A percentile compares a stretch with the other conserved stretches of the same genome.
These are phyloP conservation scores for Zymoseptoria tritici DNA, from an alignment of 2,329 filamentous ascomycete genomes.

Conservation along the genomic window DNA sequence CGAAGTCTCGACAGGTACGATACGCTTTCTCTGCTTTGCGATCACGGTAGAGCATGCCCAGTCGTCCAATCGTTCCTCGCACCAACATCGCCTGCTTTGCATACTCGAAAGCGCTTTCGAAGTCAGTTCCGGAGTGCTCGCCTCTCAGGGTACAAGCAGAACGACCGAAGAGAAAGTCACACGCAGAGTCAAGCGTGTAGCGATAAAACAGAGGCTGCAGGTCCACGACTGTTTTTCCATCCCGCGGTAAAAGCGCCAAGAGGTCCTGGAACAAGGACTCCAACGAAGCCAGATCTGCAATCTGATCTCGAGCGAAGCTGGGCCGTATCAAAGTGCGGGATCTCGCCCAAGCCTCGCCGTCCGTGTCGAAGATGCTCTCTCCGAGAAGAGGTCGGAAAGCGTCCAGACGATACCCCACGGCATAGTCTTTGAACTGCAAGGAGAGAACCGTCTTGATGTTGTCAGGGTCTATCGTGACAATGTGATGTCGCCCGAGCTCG, in stretches of 20 bases:
- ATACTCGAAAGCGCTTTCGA: background rate
- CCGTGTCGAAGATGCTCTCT: background rate
- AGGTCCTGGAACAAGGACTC: background rate
- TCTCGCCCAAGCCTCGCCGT: conserved; percentile 2
- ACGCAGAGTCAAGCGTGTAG: conserved; percentile 3
- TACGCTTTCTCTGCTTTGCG: background rate
- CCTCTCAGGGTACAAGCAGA: conserved; percentile 20
- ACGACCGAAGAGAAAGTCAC: conserved; percentile 3
- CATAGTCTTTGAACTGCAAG: conserved; percentile 14
- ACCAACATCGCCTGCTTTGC: background rate
- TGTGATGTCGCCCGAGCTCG: background rate
- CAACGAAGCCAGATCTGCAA: background rate
- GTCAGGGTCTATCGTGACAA: conserved; percentile 5
- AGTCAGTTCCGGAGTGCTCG: background rate
- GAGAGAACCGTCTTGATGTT: conserved; percentile 7
- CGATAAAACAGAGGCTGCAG: conserved; percentile 3
- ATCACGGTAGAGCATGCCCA: background rate
- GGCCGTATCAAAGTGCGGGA: conserved; percentile 4
- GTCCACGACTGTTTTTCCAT: background rate
- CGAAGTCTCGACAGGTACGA: background rate
- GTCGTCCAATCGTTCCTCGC: background rate
- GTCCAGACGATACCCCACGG: background rate
- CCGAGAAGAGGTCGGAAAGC: background rate
- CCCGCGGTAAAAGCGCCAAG: background rate
- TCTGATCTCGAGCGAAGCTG: background rate